These are phyloP conservation scores for Sugiyamaella americana DNA, from an alignment of 805 yeast genomes.

Conservation along the genomic window DNA sequence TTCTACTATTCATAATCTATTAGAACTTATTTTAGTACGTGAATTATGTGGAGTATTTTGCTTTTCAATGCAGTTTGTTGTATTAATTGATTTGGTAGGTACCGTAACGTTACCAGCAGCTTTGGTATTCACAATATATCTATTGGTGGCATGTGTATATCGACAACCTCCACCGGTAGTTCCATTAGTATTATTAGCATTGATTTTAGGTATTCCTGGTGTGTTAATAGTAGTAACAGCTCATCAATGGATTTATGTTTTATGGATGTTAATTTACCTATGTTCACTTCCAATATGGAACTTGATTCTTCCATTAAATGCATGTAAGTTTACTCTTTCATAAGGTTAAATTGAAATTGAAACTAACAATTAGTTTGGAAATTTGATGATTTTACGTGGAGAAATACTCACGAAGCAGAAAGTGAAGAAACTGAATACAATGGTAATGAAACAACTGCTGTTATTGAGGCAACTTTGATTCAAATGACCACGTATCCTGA, in stretches of 20 bases:
- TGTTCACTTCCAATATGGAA: constrained; percentile 91
- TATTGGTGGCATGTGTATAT: constrained; percentile 62
- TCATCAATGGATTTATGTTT: constrained; percentile 59
- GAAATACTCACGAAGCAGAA: constrained; percentile 65
- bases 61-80: constrained; percentile 90
- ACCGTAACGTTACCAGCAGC: constrained; percentile 88
- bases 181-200: constrained; percentile 67
- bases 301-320: constrained; percentile 75
- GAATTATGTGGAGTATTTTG: constrained; percentile 95
- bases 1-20: constrained; percentile 87
- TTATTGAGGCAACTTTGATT: not conserved
- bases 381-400: constrained; percentile 95
- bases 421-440: not conserved
- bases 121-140: constrained; percentile 73
- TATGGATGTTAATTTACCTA: constrained; percentile 76
- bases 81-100: constrained; percentile 77
- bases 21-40: constrained; percentile 78
- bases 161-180: constrained; percentile 69
- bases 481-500: constrained; percentile 9
- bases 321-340: constrained; percentile 39
- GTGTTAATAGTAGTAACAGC: constrained; percentile 69
- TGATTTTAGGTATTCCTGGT: constrained; percentile 84
- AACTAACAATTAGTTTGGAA: constrained; percentile 50
- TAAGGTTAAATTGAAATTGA: not conserved
- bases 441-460: not conserved